Evolutionary conservation across 805 yeast species (phyloP).

Genomic region (Yamadazyma laniorum): DNA sequence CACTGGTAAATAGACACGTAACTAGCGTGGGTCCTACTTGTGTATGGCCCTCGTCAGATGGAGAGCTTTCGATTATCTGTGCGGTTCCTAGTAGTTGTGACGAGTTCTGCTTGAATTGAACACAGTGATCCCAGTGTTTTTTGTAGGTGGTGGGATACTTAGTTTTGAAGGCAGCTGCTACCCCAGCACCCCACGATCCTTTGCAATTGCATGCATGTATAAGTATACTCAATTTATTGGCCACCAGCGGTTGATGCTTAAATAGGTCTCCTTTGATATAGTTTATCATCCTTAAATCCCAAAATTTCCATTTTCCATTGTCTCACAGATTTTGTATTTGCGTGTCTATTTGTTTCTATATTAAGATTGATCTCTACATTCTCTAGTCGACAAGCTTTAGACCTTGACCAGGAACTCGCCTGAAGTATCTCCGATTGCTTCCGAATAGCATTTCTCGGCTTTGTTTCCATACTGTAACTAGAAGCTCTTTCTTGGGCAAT

Average conservation of each 20-base stretch:
- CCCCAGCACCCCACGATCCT: slow-evolving; percentile 86
- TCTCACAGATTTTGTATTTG: background rate
- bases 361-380: too few species aligned
- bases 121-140: slow-evolving; percentile 47
- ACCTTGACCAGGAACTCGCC: slow-evolving; percentile 40
- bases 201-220: slow-evolving; percentile 80
- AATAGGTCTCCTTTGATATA: slow-evolving; percentile 54
- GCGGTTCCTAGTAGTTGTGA: slow-evolving; percentile 53
- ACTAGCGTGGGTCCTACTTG: slow-evolving; percentile 6
- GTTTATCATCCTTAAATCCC: too few species aligned
- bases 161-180: slow-evolving; percentile 57
- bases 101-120: slow-evolving; percentile 16
- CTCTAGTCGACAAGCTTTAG: slow-evolving; percentile 18
- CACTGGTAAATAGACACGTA: slow-evolving; percentile 75
- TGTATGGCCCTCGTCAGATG: slow-evolving; percentile 30
- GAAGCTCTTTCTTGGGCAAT: slow-evolving; percentile 41
- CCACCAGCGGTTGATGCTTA: slow-evolving; percentile 23
- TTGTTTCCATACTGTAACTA: slow-evolving; percentile 38
- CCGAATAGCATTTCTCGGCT: slow-evolving; percentile 40
- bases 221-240: slow-evolving; percentile 39
- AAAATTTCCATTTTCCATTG: too few species aligned
- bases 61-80: slow-evolving; percentile 38
- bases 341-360: background rate
- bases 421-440: slow-evolving; percentile 25
- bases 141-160: slow-evolving; percentile 58